Conservation (phyloP, 2,329 filamentous ascomycete genomes). For the Ophiostoma angusticollis region DNA sequence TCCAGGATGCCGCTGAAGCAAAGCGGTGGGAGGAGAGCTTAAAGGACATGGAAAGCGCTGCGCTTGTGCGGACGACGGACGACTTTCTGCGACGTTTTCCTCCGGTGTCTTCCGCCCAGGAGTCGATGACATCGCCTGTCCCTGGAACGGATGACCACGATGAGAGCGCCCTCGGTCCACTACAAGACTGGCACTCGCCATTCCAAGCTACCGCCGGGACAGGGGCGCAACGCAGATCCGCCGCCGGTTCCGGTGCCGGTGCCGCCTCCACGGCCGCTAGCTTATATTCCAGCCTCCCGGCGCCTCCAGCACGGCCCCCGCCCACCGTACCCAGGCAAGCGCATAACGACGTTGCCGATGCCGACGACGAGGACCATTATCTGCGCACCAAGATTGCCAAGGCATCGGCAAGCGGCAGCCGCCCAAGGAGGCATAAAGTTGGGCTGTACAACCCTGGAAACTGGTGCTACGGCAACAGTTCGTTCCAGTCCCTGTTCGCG, state of each 20-base stretch:
- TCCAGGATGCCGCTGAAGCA: constrained; percentile 65
- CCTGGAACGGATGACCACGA: constrained; percentile 9
- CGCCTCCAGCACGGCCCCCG: constrained; percentile 52
- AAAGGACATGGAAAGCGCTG: constrained; percentile 35
- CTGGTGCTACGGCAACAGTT: constrained; percentile 89
- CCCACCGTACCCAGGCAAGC: constrained; percentile 56
- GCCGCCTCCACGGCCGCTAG: constrained; percentile 22
- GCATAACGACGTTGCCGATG: constrained; percentile 59
- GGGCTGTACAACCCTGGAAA: constrained; percentile 71
- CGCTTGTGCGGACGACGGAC: constrained; percentile 59
- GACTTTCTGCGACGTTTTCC: constrained; percentile 78
- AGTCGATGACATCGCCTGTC: constrained; percentile 43
- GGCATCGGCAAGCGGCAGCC: constrained; percentile 19
- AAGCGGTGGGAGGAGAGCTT: constrained; percentile 68
- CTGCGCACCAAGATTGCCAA: constrained; percentile 29
- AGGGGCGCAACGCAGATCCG: constrained; percentile 8
- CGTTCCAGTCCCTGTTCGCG: constrained; percentile 68
- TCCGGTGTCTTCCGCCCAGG: constrained; percentile 47
- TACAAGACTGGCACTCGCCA: constrained; percentile 3
- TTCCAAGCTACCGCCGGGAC: not conserved
- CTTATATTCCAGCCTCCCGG: constrained; percentile 35
- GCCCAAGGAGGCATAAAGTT: constrained; percentile 38
- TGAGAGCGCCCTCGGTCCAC: not conserved
- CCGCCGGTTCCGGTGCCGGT: constrained; percentile 11
- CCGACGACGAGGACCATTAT: constrained; percentile 24